phyloP scores from a whole-genome alignment of 352 stramenopile genomes.

The Globisporangium nodosum region DNA sequence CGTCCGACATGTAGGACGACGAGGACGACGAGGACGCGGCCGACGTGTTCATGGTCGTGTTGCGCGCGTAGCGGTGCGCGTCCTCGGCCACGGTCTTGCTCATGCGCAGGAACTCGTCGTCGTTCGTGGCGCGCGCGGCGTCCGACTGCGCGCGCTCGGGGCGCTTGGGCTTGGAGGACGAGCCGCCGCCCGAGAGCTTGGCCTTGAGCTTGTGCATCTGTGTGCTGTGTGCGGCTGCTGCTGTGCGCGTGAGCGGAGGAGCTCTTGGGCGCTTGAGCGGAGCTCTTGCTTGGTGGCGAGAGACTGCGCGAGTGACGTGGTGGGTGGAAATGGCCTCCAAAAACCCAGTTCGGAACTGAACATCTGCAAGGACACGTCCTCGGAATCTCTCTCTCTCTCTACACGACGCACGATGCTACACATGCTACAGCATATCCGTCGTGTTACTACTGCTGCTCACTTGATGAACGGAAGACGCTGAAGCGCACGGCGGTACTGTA shows the following conservation, averaged over 20 bases:
- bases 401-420: too few relatives aligned
- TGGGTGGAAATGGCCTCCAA: neutral
- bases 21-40: constrained; percentile 12
- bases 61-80: constrained; percentile 25
- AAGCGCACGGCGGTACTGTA: too few relatives aligned
- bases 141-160: constrained; percentile 21
- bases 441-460: too few relatives aligned
- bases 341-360: neutral
- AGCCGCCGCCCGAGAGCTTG: constrained; percentile 23
- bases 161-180: constrained; percentile 34
- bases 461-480: too few relatives aligned
- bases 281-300: neutral
- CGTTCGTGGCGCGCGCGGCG: constrained; percentile 15
- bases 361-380: neutral
- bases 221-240: constrained; percentile 9
- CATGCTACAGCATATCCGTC: too few relatives aligned
- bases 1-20: constrained; percentile 40
- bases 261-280: neutral
- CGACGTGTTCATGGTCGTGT: constrained; percentile 24
- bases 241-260: neutral
- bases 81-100: constrained; percentile 38
- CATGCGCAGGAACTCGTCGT: constrained; percentile 37
- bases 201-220: constrained; percentile 65
- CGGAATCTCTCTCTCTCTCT: neutral
- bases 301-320: neutral